Percentiles rank a stretch among this genome's conserved stretches.
Evolutionary conservation across 768 basidiomycete genomes (phyloP).

Genomic region (Podaxis carcinomalis): DNA sequence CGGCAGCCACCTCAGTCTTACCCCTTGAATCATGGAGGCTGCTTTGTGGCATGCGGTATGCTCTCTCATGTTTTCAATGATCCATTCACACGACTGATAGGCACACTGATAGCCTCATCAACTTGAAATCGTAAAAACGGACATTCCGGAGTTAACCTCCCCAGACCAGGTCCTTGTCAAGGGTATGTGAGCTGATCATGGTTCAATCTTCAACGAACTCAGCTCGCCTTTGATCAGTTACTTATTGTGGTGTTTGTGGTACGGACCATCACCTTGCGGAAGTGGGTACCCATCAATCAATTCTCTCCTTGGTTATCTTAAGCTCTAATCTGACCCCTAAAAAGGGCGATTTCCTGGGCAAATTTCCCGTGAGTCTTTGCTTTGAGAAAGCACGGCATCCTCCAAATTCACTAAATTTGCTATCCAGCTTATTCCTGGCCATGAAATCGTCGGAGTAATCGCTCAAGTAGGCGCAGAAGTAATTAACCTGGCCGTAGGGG

Average conservation of each 20-base stretch:
- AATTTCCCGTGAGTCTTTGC: conserved; percentile 52
- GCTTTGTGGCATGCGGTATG: conserved; percentile 7
- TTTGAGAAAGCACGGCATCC: neutral
- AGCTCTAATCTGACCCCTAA: conserved; percentile 11
- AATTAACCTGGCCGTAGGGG: conserved; percentile 68
- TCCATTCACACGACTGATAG: neutral
- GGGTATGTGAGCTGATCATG: conserved; percentile 27
- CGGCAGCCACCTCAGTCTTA: neutral
- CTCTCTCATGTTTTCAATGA: neutral
- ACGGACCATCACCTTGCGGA: conserved; percentile 54
- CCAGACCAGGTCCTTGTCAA: conserved; percentile 54
- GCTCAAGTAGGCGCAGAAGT: conserved; percentile 80
- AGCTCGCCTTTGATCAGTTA: conserved; percentile 19
- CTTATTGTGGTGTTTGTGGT: conserved; percentile 56
- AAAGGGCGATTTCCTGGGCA: conserved; percentile 65
- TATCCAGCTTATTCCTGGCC: conserved; percentile 36
- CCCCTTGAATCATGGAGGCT: conserved; percentile 1
- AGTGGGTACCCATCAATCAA: conserved; percentile 27
- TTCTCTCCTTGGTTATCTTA: neutral
- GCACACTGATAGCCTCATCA: conserved; percentile 35
- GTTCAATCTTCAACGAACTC: neutral
- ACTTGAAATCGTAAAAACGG: conserved; percentile 47
- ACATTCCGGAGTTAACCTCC: conserved; percentile 45
- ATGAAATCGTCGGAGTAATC: conserved; percentile 60
- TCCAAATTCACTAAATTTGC: neutral